Conservation (phyloP, 148 eudicot genomes). For the Rhododendron vialii region DNA sequence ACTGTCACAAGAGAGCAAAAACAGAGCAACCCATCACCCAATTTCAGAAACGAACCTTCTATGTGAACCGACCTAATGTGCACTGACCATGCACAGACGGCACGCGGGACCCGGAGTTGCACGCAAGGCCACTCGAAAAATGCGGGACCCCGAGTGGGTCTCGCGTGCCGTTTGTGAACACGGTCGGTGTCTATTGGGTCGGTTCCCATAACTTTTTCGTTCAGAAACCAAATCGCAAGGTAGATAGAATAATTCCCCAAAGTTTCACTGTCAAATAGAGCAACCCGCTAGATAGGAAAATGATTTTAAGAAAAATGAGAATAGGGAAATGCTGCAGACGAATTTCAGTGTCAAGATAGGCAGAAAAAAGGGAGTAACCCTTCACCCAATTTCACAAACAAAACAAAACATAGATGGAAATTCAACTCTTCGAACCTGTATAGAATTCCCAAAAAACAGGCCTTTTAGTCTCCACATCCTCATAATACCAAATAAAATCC, state of each 20-base stretch:
- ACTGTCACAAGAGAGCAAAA: background rate
- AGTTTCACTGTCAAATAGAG: background rate
- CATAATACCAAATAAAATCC: constrained; percentile 19
- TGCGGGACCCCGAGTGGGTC: too few relatives aligned
- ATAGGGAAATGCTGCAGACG: background rate
- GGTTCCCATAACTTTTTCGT: too few relatives aligned
- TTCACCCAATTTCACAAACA: background rate
- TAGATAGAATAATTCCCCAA: too few relatives aligned
- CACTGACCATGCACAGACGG: too few relatives aligned
- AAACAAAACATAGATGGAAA: background rate
- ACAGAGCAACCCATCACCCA: background rate
- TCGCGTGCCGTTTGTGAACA: too few relatives aligned
- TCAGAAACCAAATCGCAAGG: too few relatives aligned
- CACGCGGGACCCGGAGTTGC: too few relatives aligned
- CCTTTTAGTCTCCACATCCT: constrained; percentile 18
- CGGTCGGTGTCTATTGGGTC: too few relatives aligned
- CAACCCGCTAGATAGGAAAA: background rate
- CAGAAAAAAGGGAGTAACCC: background rate
- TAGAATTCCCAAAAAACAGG: constrained; percentile 21
- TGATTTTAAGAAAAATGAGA: background rate
- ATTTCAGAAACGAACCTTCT: too few relatives aligned
- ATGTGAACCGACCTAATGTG: too few relatives aligned
- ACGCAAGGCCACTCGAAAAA: too few relatives aligned
- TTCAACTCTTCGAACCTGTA: constrained; percentile 7
- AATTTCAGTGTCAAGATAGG: background rate